Evolutionary conservation across 352 stramenopile species (phyloP).

Genomic region (Globisporangium echinulatum): DNA sequence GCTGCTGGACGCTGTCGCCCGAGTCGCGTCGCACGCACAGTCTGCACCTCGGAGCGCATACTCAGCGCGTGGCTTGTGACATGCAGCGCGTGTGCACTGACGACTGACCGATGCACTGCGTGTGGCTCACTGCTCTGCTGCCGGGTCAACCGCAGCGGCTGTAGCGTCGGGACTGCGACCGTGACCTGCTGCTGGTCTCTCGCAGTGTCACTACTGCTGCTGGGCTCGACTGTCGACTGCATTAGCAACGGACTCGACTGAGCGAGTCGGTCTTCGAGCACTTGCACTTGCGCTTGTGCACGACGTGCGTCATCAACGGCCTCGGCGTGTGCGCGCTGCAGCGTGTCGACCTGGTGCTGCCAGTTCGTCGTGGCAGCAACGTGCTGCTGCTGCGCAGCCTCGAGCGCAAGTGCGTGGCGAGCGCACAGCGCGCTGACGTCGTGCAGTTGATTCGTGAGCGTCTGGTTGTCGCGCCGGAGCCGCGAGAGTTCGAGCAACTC

Average conservation of each 20-base stretch:
- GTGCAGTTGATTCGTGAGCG: background rate
- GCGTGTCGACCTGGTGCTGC: background rate
- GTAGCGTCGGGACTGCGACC: background rate
- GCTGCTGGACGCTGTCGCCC: background rate
- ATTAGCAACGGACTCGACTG: background rate
- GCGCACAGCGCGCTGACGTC: background rate
- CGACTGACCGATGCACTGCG: background rate
- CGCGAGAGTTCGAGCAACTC: background rate
- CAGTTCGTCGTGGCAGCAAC: background rate
- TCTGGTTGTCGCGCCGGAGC: conserved; percentile 3
- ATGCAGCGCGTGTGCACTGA: background rate
- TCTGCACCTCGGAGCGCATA: background rate
- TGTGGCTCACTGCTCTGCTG: background rate
- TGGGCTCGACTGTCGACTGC: background rate
- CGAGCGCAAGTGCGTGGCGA: background rate
- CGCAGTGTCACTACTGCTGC: background rate
- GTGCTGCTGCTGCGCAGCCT: background rate
- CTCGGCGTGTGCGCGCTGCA: background rate
- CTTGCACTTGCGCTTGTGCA: background rate
- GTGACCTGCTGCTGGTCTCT: background rate
- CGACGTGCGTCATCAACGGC: background rate
- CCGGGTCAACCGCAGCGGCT: background rate
- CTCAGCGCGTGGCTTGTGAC: background rate
- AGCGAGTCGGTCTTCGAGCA: background rate
- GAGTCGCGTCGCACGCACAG: background rate